These are phyloP conservation scores for Epichloe gansuensis DNA, from an alignment of 2,329 filamentous ascomycete species.

Conservation along the genomic window DNA sequence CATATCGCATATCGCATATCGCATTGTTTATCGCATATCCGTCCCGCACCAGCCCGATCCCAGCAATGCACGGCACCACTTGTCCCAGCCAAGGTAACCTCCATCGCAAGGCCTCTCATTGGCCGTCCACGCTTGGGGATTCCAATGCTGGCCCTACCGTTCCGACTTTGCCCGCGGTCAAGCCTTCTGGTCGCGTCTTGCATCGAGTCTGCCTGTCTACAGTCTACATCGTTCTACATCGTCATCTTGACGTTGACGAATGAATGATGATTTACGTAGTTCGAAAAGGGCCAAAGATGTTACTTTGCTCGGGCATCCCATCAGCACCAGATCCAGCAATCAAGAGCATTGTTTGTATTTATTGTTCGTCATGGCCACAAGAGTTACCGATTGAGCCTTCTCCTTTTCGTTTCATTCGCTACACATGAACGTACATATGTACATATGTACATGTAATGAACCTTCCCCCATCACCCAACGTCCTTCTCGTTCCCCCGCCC, in stretches of 20 bases:
- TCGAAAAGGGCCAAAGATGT: no score
- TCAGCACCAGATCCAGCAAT: no score
- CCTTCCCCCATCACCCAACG: no score
- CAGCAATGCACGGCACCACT: conserved; percentile 7
- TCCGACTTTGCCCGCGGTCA: conserved; percentile 10
- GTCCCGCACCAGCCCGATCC: conserved; percentile 3
- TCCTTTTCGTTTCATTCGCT: background rate
- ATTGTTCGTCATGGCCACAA: no score
- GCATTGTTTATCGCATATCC: background rate
- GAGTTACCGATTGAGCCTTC: no score
- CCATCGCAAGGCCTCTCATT: background rate
- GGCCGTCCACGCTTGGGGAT: background rate
- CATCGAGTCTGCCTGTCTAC: no score
- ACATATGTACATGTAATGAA: no score
- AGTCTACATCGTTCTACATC: background rate
- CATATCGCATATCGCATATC: background rate
- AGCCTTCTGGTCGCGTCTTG: background rate
- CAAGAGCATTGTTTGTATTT: no score
- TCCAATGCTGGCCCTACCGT: background rate
- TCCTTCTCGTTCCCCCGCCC: no score
- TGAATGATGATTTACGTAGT: background rate
- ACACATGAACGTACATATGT: background rate
- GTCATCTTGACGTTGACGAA: background rate
- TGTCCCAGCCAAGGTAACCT: background rate
- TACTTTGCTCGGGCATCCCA: no score